phyloP scores from a whole-genome alignment of 371 early-diverging fungal genomes.

The Syncephalis fuscata region DNA sequence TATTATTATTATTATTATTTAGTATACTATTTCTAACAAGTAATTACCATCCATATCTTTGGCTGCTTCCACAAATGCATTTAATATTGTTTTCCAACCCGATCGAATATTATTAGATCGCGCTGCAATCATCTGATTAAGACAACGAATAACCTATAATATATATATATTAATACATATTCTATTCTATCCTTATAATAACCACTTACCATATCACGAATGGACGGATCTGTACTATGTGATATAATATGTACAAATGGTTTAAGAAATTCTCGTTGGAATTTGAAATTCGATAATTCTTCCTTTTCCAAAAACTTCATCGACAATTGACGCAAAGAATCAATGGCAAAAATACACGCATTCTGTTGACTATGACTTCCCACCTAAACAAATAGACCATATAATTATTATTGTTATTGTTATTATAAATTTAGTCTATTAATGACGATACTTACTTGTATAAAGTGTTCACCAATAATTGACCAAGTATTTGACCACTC shows the following conservation, averaged over 20 bases:
- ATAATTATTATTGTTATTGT: constrained; percentile 3
- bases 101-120: constrained; percentile 55
- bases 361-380: constrained; percentile 76
- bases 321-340: constrained; percentile 83
- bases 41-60: constrained; percentile 30
- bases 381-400: constrained; percentile 19
- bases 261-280: constrained; percentile 86
- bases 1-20: neutral
- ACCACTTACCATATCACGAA: constrained; percentile 91
- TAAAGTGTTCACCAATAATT: constrained; percentile 79
- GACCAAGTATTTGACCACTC: constrained; percentile 95
- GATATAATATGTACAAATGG: constrained; percentile 79
- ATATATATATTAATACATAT: neutral
- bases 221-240: constrained; percentile 49
- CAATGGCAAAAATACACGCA: constrained; percentile 80
- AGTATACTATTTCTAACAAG: neutral
- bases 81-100: constrained; percentile 84
- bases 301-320: constrained; percentile 90
- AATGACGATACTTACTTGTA: constrained; percentile 22
- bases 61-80: constrained; percentile 64
- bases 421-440: constrained; percentile 44
- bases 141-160: constrained; percentile 58
- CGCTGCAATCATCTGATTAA: constrained; percentile 79
- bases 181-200: too few species aligned
- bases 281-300: constrained; percentile 87